Percentiles rank a stretch among this genome's conserved stretches.
These are phyloP conservation scores for Iris pallida DNA, from an alignment of 116 monocot species.

Conservation along the genomic window DNA sequence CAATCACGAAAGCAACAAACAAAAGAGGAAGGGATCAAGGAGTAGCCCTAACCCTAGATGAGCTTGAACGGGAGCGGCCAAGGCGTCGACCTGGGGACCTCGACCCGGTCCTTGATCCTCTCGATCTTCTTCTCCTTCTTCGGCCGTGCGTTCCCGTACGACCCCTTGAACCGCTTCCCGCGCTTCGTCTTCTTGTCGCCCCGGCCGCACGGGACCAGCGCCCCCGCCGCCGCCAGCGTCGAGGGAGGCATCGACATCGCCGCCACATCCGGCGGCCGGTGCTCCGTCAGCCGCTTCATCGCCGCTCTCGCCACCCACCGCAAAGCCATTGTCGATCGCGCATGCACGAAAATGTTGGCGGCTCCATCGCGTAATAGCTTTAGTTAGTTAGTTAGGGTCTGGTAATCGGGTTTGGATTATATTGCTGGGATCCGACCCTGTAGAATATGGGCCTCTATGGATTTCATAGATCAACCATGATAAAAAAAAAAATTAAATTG, in stretches of 20 bases:
- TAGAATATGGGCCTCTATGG: no score
- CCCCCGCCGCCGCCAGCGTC: slow-evolving; percentile 5
- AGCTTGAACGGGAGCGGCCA: slow-evolving; percentile 99
- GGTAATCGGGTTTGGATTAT: no score
- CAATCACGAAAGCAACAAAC: no score
- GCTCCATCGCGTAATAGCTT: no score
- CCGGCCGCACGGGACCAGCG: slow-evolving; percentile 57
- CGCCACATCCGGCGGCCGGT: background rate
- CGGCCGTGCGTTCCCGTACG: slow-evolving; percentile 77
- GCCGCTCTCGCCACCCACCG: slow-evolving; percentile 26
- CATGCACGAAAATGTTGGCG: background rate
- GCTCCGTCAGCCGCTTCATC: slow-evolving; percentile 24
- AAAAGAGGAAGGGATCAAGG: no score
- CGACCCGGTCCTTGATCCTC: slow-evolving; percentile 86
- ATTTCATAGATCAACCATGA: no score
- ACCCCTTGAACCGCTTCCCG: slow-evolving; percentile 94
- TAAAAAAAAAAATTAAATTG: no score
- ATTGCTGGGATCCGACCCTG: no score
- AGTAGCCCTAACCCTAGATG: slow-evolving; percentile 34
- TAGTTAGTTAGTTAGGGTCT: no score
- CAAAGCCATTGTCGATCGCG: slow-evolving; percentile 26
- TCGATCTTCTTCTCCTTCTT: slow-evolving; percentile 92
- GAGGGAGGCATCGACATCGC: background rate
- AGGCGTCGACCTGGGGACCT: slow-evolving; percentile 90
- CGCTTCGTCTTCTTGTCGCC: slow-evolving; percentile 91